Base-by-base conservation (phyloP, 2,329 filamentous ascomycete genomes). In the Venturiaceae sp. region DNA sequence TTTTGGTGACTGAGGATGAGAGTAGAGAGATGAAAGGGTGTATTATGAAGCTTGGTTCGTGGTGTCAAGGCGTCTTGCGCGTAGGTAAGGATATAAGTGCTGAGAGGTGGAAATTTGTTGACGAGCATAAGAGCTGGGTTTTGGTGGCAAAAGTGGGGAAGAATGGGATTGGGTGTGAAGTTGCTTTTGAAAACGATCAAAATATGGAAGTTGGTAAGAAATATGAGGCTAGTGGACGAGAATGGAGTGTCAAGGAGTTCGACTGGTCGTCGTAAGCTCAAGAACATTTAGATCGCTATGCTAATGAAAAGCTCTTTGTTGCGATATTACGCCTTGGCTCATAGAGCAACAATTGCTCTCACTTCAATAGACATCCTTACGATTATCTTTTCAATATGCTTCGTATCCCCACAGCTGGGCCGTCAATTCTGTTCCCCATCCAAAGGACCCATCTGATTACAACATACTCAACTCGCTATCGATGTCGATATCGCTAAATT, bases 51-150 rank as follows among this genome's bases (percentile, higher is more conserved):
- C 9, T 58, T 23, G 55, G 55, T 16, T n/a, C 14, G 6, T 58
- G 34, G 26, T 47, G 39, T 26, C 55, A 58, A 14, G 55, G 55
- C 8, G 37, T 58, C 2, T 21, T 50, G 26, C 28, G 55, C 8
- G 44, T 39, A 1, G 55, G 55, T 5, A 52, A 58, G n/a, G 41
- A 36, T 5, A 14, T 53, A 4, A 33, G 30, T 26, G 55, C 37
- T 47, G 55, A 58, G 55, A 47, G 55, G 39, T 58, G 55, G 55
- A 44, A 36, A 26, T 58, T 21, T 11, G 19, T 32, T 2, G 21
- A 33, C 13, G 55, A 52, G 28, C 39, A 37, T 1, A 14, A 39
- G 8, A 36, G 34, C 8, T 47, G 39, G 39, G 19, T 13, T 37
- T 36, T 47, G 55, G 6, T 36, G 21, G 26, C 32, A 8, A 23